These are phyloP conservation scores for Populus pruinosa DNA, from an alignment of 345 rosid genomes.

Conservation along the genomic window DNA sequence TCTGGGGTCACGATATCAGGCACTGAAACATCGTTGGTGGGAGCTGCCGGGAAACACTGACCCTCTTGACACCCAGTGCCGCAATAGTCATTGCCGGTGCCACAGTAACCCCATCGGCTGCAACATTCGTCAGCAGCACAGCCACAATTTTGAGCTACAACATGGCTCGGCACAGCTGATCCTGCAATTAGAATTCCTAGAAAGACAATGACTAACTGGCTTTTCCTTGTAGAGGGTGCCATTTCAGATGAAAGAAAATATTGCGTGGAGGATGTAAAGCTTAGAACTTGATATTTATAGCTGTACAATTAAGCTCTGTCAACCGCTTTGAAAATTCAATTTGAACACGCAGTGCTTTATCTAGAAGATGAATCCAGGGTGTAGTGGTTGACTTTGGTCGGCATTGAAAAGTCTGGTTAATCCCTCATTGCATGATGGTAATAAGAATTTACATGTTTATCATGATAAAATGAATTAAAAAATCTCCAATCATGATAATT, in stretches of 20 bases:
- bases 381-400: not conserved
- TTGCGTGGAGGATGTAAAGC: not conserved
- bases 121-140: conserved; percentile 10
- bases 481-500: too few species aligned
- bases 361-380: not conserved
- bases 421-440: not conserved
- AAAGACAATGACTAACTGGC: not conserved
- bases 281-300: not conserved
- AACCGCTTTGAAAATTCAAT: not conserved
- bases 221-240: not conserved
- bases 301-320: not conserved
- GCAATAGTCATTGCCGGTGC: not conserved
- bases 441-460: not conserved
- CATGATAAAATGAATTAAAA: too few species aligned
- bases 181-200: not conserved
- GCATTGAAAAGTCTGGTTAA: not conserved
- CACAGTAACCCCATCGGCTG: conserved; percentile 11
- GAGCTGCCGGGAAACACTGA: not conserved
- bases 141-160: conserved; percentile 9
- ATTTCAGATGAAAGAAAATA: not conserved
- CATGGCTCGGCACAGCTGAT: not conserved
- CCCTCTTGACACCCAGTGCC: conserved; percentile 5
- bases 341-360: not conserved
- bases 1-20: conserved; percentile 4
- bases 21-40: not conserved